Evolutionary conservation across 768 basidiomycete genomes (phyloP), one percentile per base, ranked within the genome.

Genomic region (Lentinula aciculospora): DNA sequence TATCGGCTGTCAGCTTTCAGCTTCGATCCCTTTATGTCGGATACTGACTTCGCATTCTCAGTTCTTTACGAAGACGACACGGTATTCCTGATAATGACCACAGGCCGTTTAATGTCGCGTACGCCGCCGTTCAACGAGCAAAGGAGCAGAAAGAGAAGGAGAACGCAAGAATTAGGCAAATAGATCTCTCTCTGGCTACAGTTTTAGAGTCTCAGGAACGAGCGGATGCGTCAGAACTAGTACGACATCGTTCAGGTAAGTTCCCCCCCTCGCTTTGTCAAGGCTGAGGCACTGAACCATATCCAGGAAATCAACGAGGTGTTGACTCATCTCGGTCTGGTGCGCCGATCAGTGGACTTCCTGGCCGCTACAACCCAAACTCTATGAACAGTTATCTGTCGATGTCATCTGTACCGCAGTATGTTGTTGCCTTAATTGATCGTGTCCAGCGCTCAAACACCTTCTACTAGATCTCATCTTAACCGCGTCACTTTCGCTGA

Each of bases 61-160:
- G 88, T 64, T 77, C 84, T 61, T 84, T 84, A 77, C 83, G 91
- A 60, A 76, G 91, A 62, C 77, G 81, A 71, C 83, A 91, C 66
- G 92, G 91, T 46, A 93, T 93, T 59, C 92, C 91, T 17, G 91
- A 93, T 75, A 78, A 76, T 58, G 91, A 93, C 74, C 78, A 83
- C 61, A 79, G 91, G 31, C 89, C 91, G 12, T 93, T 93, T 77
- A 88, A 88, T 68, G 88, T 92, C 61, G 92, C 91, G n/a, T 90
- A 89, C 70, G 81, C 89, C 62, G 88, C 87, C 58, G 86, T 83
- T 37, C 72, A 78, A 60, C 77, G 77, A 56, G 73, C 79, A 46
- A 79, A 81, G 60, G 76, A 82, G 64, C 81, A 87, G 64, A 73
- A 80, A 63, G 77, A 76, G 53, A 72, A 73, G 49, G 69, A 73